A percentile compares a stretch with the other conserved stretches of the same genome.
These are phyloP conservation scores for Monosporozyma solicola DNA, from an alignment of 805 yeast species.

Conservation along the genomic window DNA sequence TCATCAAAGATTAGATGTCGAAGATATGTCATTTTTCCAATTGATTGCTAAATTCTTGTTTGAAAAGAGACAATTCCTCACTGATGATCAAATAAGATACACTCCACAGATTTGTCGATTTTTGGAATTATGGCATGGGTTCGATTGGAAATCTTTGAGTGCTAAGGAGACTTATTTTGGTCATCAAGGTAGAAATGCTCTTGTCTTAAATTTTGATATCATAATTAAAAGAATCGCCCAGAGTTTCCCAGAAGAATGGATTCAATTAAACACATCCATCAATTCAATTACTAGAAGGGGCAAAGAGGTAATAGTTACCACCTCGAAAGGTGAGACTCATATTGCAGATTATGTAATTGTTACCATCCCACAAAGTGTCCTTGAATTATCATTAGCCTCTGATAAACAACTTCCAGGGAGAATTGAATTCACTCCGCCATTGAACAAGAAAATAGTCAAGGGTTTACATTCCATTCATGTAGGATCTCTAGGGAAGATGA, in stretches of 20 bases:
- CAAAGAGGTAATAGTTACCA: slow-evolving; percentile 26
- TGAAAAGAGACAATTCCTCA: slow-evolving; percentile 39
- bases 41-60: slow-evolving; percentile 40
- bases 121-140: slow-evolving; percentile 74
- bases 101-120: slow-evolving; percentile 47
- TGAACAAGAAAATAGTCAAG: slow-evolving; percentile 38
- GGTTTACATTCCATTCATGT: slow-evolving; percentile 44
- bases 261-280: slow-evolving; percentile 35
- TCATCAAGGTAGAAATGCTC: slow-evolving; percentile 72
- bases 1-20: slow-evolving; percentile 38
- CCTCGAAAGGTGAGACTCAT: slow-evolving; percentile 27
- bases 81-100: slow-evolving; percentile 41
- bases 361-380: slow-evolving; percentile 69
- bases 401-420: slow-evolving; percentile 29
- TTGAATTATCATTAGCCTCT: slow-evolving; percentile 33
- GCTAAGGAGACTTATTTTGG: slow-evolving; percentile 61
- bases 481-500: slow-evolving; percentile 66
- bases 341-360: slow-evolving; percentile 53
- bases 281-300: slow-evolving; percentile 30
- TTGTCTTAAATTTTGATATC: slow-evolving; percentile 45
- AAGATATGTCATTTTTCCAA: slow-evolving; percentile 46
- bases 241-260: slow-evolving; percentile 32
- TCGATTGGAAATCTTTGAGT: slow-evolving; percentile 57
- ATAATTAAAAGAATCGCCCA: slow-evolving; percentile 40
- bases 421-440: slow-evolving; percentile 46